phyloP scores from a whole-genome alignment of 257 asterid genomes.

The Solanum chilense region DNA sequence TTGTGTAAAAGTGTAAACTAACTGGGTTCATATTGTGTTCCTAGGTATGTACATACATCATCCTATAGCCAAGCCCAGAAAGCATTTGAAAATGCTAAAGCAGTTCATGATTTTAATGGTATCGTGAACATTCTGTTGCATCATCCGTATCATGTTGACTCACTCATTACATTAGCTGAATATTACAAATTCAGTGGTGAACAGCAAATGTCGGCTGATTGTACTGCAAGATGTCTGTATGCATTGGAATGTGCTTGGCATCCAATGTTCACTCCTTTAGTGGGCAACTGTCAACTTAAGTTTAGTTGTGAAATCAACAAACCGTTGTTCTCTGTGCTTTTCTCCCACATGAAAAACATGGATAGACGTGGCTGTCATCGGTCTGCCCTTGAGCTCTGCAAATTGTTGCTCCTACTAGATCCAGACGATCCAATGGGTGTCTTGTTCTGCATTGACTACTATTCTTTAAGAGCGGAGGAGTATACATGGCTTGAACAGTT shows the following conservation, averaged over 20 bases:
- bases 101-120: slow-evolving; percentile 77
- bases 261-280: slow-evolving; percentile 63
- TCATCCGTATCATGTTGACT: slow-evolving; percentile 88
- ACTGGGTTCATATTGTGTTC: neutral
- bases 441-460: slow-evolving; percentile 78
- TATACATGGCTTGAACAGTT: slow-evolving; percentile 73
- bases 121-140: slow-evolving; percentile 58
- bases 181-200: slow-evolving; percentile 89
- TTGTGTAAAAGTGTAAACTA: neutral
- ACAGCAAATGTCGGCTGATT: slow-evolving; percentile 86
- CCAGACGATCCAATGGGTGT: slow-evolving; percentile 86
- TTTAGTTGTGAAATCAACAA: slow-evolving; percentile 65
- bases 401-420: slow-evolving; percentile 78
- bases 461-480: slow-evolving; percentile 76
- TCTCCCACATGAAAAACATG: slow-evolving; percentile 83
- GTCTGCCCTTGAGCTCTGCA: slow-evolving; percentile 87
- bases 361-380: slow-evolving; percentile 95
- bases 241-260: slow-evolving; percentile 96
- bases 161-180: slow-evolving; percentile 74
- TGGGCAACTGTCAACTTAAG: slow-evolving; percentile 53
- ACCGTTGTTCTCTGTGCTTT: slow-evolving; percentile 69
- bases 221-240: slow-evolving; percentile 67
- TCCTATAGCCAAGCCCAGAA: slow-evolving; percentile 78
- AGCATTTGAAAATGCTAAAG: slow-evolving; percentile 85
- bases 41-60: slow-evolving; percentile 61